phyloP scores from a whole-genome alignment of 768 basidiomycete genomes.

The Rhizopogon salebrosus region DNA sequence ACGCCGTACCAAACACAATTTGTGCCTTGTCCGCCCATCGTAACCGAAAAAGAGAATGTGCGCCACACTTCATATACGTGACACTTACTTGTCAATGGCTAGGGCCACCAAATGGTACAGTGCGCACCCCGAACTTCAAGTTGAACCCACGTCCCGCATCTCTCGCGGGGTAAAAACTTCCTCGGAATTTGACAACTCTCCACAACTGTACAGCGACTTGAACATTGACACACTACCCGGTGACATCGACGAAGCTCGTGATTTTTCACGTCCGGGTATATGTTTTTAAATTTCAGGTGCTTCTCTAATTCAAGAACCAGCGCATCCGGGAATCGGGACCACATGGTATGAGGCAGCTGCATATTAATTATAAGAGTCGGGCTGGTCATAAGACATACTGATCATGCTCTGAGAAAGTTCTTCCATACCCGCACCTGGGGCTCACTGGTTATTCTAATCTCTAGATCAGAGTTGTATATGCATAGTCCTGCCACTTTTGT shows the following conservation, averaged over 20 bases:
- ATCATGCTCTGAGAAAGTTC: not conserved
- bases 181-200: not conserved
- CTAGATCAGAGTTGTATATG: not conserved
- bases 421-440: not conserved
- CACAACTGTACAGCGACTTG: too few relatives aligned
- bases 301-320: not conserved
- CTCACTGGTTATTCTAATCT: not conserved
- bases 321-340: not conserved
- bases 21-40: too few relatives aligned
- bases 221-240: too few relatives aligned
- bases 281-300: not conserved
- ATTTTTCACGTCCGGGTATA: not conserved
- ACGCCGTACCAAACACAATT: too few relatives aligned
- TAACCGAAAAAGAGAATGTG: too few relatives aligned
- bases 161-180: not conserved
- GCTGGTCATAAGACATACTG: not conserved
- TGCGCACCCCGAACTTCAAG: too few relatives aligned
- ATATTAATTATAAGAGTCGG: not conserved
- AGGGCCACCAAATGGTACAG: too few relatives aligned
- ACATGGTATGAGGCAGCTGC: not conserved
- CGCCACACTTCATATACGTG: too few relatives aligned
- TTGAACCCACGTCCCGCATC: too few relatives aligned
- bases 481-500: not conserved
- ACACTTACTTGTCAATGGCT: too few relatives aligned
- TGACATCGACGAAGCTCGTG: not conserved